Evolutionary conservation across 768 basidiomycete species (phyloP), one percentile per base, ranked within the genome.

Genomic region (Macrolepiota dolichaula): DNA sequence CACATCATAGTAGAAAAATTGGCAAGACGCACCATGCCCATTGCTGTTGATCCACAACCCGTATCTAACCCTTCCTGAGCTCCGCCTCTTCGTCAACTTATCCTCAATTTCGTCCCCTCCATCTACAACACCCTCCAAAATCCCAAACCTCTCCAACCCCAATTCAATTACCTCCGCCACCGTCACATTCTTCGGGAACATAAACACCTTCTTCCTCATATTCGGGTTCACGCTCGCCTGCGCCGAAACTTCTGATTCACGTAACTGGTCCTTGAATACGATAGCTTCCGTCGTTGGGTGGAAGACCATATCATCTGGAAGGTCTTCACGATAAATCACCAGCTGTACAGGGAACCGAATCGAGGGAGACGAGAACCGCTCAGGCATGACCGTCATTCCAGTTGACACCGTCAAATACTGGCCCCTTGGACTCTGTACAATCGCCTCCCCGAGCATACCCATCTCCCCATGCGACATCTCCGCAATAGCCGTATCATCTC

Each of bases 61-160:
- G 71, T 98, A 98, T 57, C 94, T 81, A 37, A 98, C 91, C 60
- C 92, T 81, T 9, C 83, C 73, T 6, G 84, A 79, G 69, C 93
- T 96, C 64, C 88, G 81, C 61, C 95, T 79, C 75, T 94, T 94
- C 6, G 84, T 80, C 36, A 87, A 78, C 71, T 96, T 95, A 70
- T 98, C 96, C 73, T 99, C 97, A 1, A 99, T 85, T 68, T 98
- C 96, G 71, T 99, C 97, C 1, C 97, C 97, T 1, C 97, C 97
- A 71, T 98, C 96, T 2, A 98, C 96, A 1, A 99, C 94, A n/a
- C 96, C 97, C 40, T 97, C 96, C 37, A 85, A 77, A 59, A 99
- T 97, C 2, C 97, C 97, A 69, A 98, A 98, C 61, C 94, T 77
- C 69, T 98, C 97, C 64, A 99, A 71, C 4, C 89, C 91, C 38